Evolutionary conservation across 1,139 yeast species (phyloP), one percentile per base, ranked within the genome.

Genomic region (Zygoascus sp.): DNA sequence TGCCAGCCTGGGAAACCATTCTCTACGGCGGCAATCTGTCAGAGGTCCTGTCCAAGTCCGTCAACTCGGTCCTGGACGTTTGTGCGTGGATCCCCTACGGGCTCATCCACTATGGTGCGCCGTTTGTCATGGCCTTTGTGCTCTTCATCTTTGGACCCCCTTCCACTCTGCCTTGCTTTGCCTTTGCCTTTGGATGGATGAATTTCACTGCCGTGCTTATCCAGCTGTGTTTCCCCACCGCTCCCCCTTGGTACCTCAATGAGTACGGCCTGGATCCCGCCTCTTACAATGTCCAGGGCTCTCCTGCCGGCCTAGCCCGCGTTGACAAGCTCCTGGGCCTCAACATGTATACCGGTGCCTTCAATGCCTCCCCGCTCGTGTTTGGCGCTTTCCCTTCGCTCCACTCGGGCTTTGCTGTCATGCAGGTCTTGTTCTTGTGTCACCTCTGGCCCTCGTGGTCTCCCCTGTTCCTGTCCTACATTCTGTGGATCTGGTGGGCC

Each of bases 331-430:
- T 92, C 45, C 70, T 94, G 48, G 95, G 96, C 6, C 63, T 89
- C 45, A 89, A 86, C 63, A 73, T 89, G 73, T 92, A 92, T 66
- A 82, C 96, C n/a, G 74, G 88, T 4, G 83, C 87, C 4, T 92
- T 92, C 63, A 69, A 73, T 5, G 90, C 86, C 54, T 85, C 96
- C 3, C 97, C 98, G 2, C 84, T 90, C 50, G 90, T 92, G 36
- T 92, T 92, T 69, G 99, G 99, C 40, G 99, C 99, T 0, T 89
- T 92, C 72, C 99, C 99, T 2, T 89, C 96, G 2, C 74, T 92
- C 59, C 98, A 90, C 62, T 83, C 96, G 3, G 97, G 95, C 19
- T 85, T 90, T 64, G 89, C 97, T 3, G 84, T 89, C 3, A 86
- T 90, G 88, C 96, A 89, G 64, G 96, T 92, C 5, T 71, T 89